Percentiles rank a stretch among this genome's conserved stretches.
phyloP scores from a whole-genome alignment of 2,329 filamentous ascomycete genomes.

The Ophiocordyceps sinensis region DNA sequence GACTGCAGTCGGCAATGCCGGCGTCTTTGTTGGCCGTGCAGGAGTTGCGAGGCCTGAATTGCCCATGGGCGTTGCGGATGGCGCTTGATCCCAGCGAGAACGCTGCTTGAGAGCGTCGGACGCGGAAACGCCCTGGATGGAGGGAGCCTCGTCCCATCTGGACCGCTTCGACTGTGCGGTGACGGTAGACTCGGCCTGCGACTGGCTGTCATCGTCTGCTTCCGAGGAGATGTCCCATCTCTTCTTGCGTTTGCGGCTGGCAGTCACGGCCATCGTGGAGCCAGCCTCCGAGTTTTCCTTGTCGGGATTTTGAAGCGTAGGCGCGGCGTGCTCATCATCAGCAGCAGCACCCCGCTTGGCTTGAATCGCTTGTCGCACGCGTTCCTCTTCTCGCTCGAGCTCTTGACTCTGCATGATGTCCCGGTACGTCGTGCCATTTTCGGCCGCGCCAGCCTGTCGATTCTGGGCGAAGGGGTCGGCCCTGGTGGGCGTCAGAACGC shows the following conservation, averaged over 20 bases:
- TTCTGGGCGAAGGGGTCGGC: constrained; percentile 76
- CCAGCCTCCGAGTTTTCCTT: constrained; percentile 62
- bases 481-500: constrained; percentile 70
- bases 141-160: constrained; percentile 75
- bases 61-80: constrained; percentile 62
- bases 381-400: constrained; percentile 83
- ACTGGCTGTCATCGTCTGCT: constrained; percentile 33
- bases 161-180: constrained; percentile 59
- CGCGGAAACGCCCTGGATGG: constrained; percentile 33
- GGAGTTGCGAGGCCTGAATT: constrained; percentile 64
- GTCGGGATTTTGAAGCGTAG: constrained; percentile 60
- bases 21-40: constrained; percentile 53
- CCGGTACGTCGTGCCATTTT: constrained; percentile 69
- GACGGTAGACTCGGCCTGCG: constrained; percentile 30
- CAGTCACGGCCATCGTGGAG: constrained; percentile 46
- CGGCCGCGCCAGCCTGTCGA: constrained; percentile 48
- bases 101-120: constrained; percentile 55
- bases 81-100: constrained; percentile 87
- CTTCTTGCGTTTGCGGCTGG: constrained; percentile 75
- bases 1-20: constrained; percentile 31
- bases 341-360: constrained; percentile 52
- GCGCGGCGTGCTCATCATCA: constrained; percentile 47
- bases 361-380: constrained; percentile 66
- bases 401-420: constrained; percentile 86
- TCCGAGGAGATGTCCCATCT: constrained; percentile 75